Evolutionary conservation across 75 land plant species (phyloP).

Genomic region (Cryptomeria japonica): DNA sequence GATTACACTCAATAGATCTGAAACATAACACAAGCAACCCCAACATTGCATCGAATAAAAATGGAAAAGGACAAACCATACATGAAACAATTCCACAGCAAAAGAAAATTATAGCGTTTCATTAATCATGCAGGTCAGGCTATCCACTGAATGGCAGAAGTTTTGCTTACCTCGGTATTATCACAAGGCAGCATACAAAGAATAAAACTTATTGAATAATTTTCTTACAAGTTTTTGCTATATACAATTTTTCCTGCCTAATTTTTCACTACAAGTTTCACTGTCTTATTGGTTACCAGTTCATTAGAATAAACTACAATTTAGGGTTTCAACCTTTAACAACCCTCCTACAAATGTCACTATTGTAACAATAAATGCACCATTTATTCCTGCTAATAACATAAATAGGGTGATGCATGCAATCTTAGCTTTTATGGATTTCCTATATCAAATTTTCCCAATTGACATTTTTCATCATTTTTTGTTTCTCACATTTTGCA

Average conservation of each 20-base stretch:
- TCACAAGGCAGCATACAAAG: background rate
- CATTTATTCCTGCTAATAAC: background rate
- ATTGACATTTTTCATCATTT: background rate
- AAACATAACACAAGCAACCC: background rate
- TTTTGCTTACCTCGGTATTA: background rate
- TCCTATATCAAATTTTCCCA: background rate
- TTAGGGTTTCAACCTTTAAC: background rate
- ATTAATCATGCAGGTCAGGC: background rate
- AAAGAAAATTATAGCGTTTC: background rate
- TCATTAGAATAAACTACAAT: background rate
- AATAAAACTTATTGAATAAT: background rate
- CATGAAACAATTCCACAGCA: background rate
- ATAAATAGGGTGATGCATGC: background rate
- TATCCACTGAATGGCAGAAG: background rate
- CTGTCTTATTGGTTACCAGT: background rate
- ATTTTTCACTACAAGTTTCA: background rate
- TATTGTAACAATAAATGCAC: background rate
- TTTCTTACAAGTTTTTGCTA: background rate
- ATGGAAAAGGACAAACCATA: background rate
- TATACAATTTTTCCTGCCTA: background rate
- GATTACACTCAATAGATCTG: background rate
- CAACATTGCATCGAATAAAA: background rate
- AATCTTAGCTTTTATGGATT: background rate
- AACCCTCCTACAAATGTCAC: background rate
- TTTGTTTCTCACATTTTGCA: background rate